Base-by-base conservation (phyloP, 2,329 filamentous ascomycete species). In the Phyllosticta citribraziliensis region DNA sequence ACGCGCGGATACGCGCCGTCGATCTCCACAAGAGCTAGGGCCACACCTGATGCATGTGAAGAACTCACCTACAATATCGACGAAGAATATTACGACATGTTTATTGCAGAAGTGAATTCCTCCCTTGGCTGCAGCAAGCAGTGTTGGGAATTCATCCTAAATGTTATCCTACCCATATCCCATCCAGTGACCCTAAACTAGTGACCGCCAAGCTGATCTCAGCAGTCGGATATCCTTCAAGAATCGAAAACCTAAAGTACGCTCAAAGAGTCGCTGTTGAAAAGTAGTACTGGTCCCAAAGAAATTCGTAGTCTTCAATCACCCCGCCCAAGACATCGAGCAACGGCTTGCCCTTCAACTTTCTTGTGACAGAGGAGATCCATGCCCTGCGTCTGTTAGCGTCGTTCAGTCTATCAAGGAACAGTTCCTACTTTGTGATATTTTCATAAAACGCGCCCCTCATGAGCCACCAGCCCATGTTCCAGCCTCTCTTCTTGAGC, bases 201-300 rank as follows among this genome's bases (percentile, higher is more conserved):
- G 40, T 47, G 40, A 47, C 40, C n/a, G 40, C 40, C 40, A 8
- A 47, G 40, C 40, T 47, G 19, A 14, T 47, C 40, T 47, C 40
- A n/a, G 40, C 40, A 47, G 40, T 33, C 54, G 58, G 59, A 61
- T 61, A 61, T 61, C 59, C 50, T 61, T 47, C 22, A 57, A 47
- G 40, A 59, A 55, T 22, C 17, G 19, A 57, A 57, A 40, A 5
- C 14, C 33, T 17, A 27, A 24, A n/a, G 24, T 10, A 20, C 2
- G 20, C 35, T 62, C 52, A 83, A 64, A 82, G 66, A 5, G 83
- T 87, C 25, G 83, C 80, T 1, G 84, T 87, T 19, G 84, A 81
- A 74, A 97, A 99, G 75, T 97, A 95, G 74, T 97, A 97, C 68
- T 95, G 92, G 75, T 97, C 91, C 94, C 94, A 99, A 33, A 99